Evolutionary conservation across 2,329 filamentous ascomycete species (phyloP).

Genomic region (Fonsecaea monophora): DNA sequence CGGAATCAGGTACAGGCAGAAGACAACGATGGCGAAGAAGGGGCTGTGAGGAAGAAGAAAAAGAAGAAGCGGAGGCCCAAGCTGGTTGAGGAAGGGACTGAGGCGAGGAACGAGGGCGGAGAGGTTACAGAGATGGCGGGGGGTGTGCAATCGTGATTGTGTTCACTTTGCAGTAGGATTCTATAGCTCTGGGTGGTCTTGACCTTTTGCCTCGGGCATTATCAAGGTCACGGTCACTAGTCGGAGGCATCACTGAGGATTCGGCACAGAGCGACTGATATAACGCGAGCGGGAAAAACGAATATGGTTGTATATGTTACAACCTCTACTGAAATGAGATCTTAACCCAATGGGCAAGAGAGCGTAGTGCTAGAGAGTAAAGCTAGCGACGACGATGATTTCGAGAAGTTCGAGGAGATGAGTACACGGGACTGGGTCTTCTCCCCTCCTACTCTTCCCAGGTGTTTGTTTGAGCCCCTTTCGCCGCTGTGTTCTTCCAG

Average conservation of each 20-base stretch:
- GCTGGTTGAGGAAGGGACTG: constrained; percentile 1
- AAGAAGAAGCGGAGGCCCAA: constrained; percentile 40
- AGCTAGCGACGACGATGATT: not conserved
- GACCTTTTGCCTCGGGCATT: not conserved
- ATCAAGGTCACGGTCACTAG: not conserved
- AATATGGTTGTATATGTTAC: not conserved
- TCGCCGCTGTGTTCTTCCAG: too few species aligned
- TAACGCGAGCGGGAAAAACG: not conserved
- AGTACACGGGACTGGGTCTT: too few species aligned
- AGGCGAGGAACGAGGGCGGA: not conserved
- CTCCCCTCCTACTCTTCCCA: too few species aligned
- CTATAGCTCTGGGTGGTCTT: not conserved
- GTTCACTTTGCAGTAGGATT: not conserved
- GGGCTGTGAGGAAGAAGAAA: constrained; percentile 37
- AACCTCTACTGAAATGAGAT: not conserved
- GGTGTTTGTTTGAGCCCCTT: too few species aligned
- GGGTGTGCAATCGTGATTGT: not conserved
- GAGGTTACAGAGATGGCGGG: not conserved
- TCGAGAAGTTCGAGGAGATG: too few species aligned
- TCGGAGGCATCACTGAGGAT: not conserved
- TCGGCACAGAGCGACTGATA: not conserved
- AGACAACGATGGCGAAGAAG: constrained; percentile 23
- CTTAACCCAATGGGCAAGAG: not conserved
- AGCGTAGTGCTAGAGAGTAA: not conserved
- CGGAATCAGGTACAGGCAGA: constrained; percentile 2